Percentiles rank a stretch among this genome's conserved stretches.
Evolutionary conservation across 2,329 filamentous ascomycete species (phyloP).

Genomic region (Cytospora piceicola): DNA sequence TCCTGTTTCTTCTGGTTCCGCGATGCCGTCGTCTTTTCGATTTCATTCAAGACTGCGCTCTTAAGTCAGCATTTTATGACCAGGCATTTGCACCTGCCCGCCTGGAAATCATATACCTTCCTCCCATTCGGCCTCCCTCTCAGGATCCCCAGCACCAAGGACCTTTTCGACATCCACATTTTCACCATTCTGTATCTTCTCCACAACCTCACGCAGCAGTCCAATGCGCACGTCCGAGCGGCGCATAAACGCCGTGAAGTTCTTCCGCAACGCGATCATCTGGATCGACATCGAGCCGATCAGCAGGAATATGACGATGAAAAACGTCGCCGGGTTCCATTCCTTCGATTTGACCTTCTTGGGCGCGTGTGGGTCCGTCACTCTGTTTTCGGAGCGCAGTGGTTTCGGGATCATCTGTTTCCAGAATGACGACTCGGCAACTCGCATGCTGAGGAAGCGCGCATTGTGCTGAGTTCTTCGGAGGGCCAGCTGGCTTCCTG

Average conservation of each 20-base stretch:
- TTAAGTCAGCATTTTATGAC: slow-evolving; percentile 12
- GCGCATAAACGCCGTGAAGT: slow-evolving; percentile 72
- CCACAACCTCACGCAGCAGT: slow-evolving; percentile 74
- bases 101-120: slow-evolving; percentile 61
- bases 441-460: slow-evolving; percentile 33
- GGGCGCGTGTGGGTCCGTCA: slow-evolving; percentile 42
- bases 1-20: slow-evolving; percentile 52
- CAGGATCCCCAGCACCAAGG: slow-evolving; percentile 76
- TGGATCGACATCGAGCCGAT: slow-evolving; percentile 97
- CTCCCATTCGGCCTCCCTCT: slow-evolving; percentile 84
- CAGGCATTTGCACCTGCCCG: background rate
- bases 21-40: slow-evolving; percentile 64
- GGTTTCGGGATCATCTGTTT: slow-evolving; percentile 70
- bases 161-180: slow-evolving; percentile 83
- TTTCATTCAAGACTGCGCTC: slow-evolving; percentile 62
- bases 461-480: background rate
- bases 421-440: slow-evolving; percentile 62
- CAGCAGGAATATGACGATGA: slow-evolving; percentile 78
- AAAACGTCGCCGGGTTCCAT: slow-evolving; percentile 84
- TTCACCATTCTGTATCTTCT: slow-evolving; percentile 71
- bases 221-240: slow-evolving; percentile 79
- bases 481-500: background rate
- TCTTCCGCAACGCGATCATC: slow-evolving; percentile 79
- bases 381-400: slow-evolving; percentile 50
- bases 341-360: slow-evolving; percentile 58